These are phyloP conservation scores for Pseudodiploospora longispora DNA, from an alignment of 2,329 filamentous ascomycete species.

Conservation along the genomic window DNA sequence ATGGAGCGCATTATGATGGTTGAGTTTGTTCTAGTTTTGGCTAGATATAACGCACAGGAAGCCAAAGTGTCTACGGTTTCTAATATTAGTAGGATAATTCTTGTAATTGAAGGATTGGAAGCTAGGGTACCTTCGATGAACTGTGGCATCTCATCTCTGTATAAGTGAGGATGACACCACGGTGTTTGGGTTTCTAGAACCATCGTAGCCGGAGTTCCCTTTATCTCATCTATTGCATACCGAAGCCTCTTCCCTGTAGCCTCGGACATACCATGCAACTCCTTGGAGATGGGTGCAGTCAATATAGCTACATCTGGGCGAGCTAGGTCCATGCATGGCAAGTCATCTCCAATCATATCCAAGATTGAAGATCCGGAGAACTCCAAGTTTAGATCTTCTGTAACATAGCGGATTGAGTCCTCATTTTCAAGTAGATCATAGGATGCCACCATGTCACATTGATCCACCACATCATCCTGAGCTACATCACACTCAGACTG, in stretches of 20 bases:
- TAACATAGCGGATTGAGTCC: too few relatives aligned
- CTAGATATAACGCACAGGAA: slow-evolving; percentile 43
- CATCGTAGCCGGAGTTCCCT: slow-evolving; percentile 39
- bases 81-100: neutral
- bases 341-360: too few relatives aligned
- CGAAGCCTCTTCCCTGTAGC: slow-evolving; percentile 25
- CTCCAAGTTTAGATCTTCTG: too few relatives aligned
- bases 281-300: slow-evolving; percentile 14
- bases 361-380: too few relatives aligned
- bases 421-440: too few relatives aligned
- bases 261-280: slow-evolving; percentile 15
- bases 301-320: slow-evolving; percentile 7
- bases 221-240: slow-evolving; percentile 43
- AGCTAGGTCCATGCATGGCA: too few relatives aligned
- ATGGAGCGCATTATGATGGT: slow-evolving; percentile 41
- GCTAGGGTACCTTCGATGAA: slow-evolving; percentile 37
- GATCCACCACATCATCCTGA: too few relatives aligned
- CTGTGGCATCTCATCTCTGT: slow-evolving; percentile 41
- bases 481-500: too few relatives aligned
- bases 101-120: neutral
- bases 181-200: slow-evolving; percentile 40
- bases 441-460: too few relatives aligned
- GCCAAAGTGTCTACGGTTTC: slow-evolving; percentile 38
- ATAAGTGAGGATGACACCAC: slow-evolving; percentile 46
- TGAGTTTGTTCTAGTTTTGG: slow-evolving; percentile 39